phyloP scores from a whole-genome alignment of 208 protist species.

The Wallacemonas collosoma region DNA sequence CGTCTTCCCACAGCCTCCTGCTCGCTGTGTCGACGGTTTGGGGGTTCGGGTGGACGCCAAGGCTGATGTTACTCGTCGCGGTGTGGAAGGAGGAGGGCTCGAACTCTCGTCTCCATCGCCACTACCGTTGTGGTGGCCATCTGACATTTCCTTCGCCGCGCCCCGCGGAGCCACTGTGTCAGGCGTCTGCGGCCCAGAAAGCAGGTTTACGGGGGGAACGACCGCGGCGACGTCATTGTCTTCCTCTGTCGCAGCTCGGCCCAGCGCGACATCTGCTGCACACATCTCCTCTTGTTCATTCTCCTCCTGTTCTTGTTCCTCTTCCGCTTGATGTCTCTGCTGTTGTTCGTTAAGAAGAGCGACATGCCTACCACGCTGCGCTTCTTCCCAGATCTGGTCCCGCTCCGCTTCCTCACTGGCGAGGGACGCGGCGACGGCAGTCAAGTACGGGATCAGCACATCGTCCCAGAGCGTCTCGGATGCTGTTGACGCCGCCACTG shows the following conservation, averaged over 20 bases:
- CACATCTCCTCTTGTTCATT: not conserved
- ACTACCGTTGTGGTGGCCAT: not conserved
- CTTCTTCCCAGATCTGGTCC: not conserved
- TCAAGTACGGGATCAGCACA: not conserved
- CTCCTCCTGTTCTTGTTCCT: not conserved
- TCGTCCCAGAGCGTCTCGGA: not conserved
- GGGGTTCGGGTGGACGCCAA: not conserved
- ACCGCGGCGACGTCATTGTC: not conserved
- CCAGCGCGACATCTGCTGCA: not conserved
- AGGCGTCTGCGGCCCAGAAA: not conserved
- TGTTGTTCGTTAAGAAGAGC: not conserved
- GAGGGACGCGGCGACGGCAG: not conserved
- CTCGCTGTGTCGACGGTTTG: constrained; percentile 5
- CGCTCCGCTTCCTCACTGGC: not conserved
- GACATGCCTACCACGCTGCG: not conserved
- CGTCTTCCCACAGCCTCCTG: not conserved
- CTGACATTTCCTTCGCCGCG: not conserved
- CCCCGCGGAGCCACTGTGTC: no score
- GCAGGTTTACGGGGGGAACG: not conserved
- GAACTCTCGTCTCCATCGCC: not conserved
- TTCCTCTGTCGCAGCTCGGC: not conserved
- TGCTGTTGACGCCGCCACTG: not conserved
- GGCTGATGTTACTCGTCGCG: not conserved
- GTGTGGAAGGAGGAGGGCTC: constrained; percentile 4
- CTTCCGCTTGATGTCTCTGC: not conserved